These are phyloP conservation scores for Ogataea chonburiensis DNA, from an alignment of 805 yeast species.

Conservation along the genomic window DNA sequence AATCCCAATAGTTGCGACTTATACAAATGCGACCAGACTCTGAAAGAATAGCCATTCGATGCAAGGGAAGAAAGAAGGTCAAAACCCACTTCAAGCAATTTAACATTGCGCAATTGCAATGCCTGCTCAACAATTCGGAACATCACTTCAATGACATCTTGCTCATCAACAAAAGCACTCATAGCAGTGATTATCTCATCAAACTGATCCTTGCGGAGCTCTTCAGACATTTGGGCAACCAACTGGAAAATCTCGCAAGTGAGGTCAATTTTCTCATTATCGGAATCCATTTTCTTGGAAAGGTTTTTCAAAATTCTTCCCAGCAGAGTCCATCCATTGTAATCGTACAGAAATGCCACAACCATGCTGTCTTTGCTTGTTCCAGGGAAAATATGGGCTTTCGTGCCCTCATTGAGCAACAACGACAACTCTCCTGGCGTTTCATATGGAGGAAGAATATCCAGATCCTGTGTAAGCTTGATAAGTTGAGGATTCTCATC, in stretches of 20 bases:
- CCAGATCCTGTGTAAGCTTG: slow-evolving; percentile 39
- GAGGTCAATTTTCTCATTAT: slow-evolving; percentile 39
- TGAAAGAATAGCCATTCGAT: slow-evolving; percentile 49
- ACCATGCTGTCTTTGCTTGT: slow-evolving; percentile 25
- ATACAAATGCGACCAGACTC: slow-evolving; percentile 78
- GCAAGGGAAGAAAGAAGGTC: slow-evolving; percentile 48
- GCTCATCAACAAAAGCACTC: slow-evolving; percentile 36
- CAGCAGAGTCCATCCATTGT: slow-evolving; percentile 83
- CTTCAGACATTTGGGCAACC: slow-evolving; percentile 45
- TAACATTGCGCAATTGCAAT: slow-evolving; percentile 51
- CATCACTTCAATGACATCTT: slow-evolving; percentile 49
- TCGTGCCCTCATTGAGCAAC: slow-evolving; percentile 52
- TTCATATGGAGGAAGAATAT: slow-evolving; percentile 53
- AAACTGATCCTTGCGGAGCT: slow-evolving; percentile 34
- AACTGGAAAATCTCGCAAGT: slow-evolving; percentile 51
- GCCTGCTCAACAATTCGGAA: slow-evolving; percentile 69
- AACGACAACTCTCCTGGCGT: slow-evolving; percentile 43
- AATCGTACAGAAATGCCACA: slow-evolving; percentile 68
- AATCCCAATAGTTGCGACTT: slow-evolving; percentile 64
- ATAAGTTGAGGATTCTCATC: slow-evolving; percentile 52
- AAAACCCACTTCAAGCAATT: slow-evolving; percentile 44
- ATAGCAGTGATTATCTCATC: slow-evolving; percentile 32
- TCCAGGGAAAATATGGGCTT: slow-evolving; percentile 65
- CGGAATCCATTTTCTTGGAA: slow-evolving; percentile 39
- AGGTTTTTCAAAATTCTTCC: slow-evolving; percentile 77